Conservation (phyloP, 192 early-diverging fungal genomes). For the Backusella sp. region DNA sequence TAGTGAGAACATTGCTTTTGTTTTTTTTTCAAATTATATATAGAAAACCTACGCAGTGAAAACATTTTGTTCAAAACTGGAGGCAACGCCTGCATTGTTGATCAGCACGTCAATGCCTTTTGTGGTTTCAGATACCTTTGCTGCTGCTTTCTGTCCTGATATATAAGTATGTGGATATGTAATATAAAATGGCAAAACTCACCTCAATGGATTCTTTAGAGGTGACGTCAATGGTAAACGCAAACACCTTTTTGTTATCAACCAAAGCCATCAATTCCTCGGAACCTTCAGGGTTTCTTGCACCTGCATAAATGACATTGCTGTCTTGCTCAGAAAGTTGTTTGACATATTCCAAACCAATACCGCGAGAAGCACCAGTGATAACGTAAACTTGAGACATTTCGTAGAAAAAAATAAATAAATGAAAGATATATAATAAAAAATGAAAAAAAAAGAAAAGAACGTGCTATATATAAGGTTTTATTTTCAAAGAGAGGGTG, state of each 20-base stretch:
- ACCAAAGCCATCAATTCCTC: conserved; percentile 15
- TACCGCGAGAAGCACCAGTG: conserved; percentile 33
- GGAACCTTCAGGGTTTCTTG: conserved; percentile 17
- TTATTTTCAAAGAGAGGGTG: no score
- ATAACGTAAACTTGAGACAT: conserved; percentile 18
- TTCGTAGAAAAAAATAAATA: neutral
- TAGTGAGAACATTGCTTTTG: no score
- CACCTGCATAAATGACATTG: conserved; percentile 21
- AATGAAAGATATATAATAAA: no score
- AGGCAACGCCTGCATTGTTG: conserved; percentile 29
- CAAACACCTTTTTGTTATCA: conserved; percentile 21
- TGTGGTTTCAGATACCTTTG: conserved; percentile 13
- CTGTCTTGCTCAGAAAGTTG: conserved; percentile 15
- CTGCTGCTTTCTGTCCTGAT: conserved; percentile 14
- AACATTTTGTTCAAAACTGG: neutral
- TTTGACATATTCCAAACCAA: conserved; percentile 33
- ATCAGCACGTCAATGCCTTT: conserved; percentile 35
- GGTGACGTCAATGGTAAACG: conserved; percentile 23
- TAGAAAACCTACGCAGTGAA: conserved; percentile 8
- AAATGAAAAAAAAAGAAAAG: no score
- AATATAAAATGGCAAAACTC: neutral
- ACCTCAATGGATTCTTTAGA: conserved; percentile 18
- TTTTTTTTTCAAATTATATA: no score
- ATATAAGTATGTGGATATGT: neutral
- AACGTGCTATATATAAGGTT: no score